A percentile compares a stretch with the other conserved stretches of the same genome.
Evolutionary conservation across 2,329 filamentous ascomycete species (phyloP).

Genomic region (Trichoderma pleuroti): DNA sequence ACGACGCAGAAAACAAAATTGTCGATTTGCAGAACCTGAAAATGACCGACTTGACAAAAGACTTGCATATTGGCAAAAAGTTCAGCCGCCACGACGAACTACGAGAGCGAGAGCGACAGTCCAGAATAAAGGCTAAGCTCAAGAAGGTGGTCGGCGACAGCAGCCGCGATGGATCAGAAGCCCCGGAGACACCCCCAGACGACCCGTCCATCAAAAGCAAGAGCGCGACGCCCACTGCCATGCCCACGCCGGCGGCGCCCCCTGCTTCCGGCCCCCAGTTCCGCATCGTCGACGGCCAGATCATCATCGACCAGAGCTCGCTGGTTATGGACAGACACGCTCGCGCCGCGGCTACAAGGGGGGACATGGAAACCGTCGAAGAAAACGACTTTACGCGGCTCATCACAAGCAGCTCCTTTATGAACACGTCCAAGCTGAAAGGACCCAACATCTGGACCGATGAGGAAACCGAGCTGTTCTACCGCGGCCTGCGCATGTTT

Average conservation of each 20-base stretch:
- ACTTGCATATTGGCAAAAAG: conserved; percentile 68
- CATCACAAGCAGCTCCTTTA: conserved; percentile 66
- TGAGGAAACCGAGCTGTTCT: conserved; percentile 72
- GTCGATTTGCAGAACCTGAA: conserved; percentile 66
- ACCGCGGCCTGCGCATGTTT: conserved; percentile 69
- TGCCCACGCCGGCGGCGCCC: conserved; percentile 22
- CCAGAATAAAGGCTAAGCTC: conserved; percentile 32
- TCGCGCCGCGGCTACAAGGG: conserved; percentile 49
- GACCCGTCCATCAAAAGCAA: conserved; percentile 15
- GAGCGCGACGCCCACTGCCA: conserved; percentile 18
- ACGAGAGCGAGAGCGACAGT: conserved; percentile 58
- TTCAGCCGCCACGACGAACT: conserved; percentile 73
- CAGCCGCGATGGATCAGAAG: conserved; percentile 22
- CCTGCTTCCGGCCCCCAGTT: conserved; percentile 49
- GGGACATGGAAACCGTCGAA: conserved; percentile 61
- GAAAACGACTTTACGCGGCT: conserved; percentile 75
- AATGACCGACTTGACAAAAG: conserved; percentile 69
- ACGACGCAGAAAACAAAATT: conserved; percentile 57
- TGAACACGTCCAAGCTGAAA: conserved; percentile 57
- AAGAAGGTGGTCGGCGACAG: conserved; percentile 28
- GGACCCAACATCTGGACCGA: conserved; percentile 66
- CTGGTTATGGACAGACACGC: conserved; percentile 67
- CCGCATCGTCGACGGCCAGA: conserved; percentile 66
- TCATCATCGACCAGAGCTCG: conserved; percentile 67
- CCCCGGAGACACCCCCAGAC: conserved; percentile 19